These are phyloP conservation scores for Tetraselmis chui DNA, from an alignment of 139 green algal genomes.

Conservation along the genomic window DNA sequence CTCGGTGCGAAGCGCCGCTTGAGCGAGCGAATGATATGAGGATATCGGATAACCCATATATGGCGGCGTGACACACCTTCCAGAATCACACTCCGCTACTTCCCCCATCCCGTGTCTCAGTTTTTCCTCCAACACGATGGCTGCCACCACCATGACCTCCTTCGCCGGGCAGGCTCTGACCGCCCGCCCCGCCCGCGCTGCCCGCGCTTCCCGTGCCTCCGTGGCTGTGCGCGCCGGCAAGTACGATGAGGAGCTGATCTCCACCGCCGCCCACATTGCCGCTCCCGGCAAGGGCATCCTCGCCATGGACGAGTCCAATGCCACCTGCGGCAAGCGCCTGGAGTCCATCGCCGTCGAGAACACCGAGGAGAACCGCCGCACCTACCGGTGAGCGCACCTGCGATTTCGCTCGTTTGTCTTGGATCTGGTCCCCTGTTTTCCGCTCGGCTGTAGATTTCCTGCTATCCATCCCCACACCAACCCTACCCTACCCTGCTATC, in stretches of 20 bases:
- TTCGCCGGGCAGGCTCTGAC: background rate
- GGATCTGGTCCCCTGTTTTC: background rate
- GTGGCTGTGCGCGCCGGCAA: constrained; percentile 44
- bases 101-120: too few species aligned
- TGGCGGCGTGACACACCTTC: too few species aligned
- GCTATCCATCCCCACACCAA: too few species aligned
- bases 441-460: background rate
- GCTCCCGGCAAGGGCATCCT: constrained; percentile 84
- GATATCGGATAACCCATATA: too few species aligned
- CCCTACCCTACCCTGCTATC: too few species aligned
- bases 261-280: constrained; percentile 79
- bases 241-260: constrained; percentile 85
- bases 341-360: constrained; percentile 97
- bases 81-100: too few species aligned
- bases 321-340: constrained; percentile 92
- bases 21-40: too few species aligned
- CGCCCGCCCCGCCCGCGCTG: too few species aligned
- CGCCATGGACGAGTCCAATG: constrained; percentile 99
- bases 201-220: background rate
- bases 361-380: constrained; percentile 95
- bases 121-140: too few species aligned
- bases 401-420: background rate
- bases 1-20: too few species aligned
- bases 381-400: constrained; percentile 60
- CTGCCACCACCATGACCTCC: background rate